Percentiles rank a stretch among this genome's conserved stretches.
phyloP scores from a whole-genome alignment of 2,329 filamentous ascomycete genomes.

The Neocucurbitaria cava region DNA sequence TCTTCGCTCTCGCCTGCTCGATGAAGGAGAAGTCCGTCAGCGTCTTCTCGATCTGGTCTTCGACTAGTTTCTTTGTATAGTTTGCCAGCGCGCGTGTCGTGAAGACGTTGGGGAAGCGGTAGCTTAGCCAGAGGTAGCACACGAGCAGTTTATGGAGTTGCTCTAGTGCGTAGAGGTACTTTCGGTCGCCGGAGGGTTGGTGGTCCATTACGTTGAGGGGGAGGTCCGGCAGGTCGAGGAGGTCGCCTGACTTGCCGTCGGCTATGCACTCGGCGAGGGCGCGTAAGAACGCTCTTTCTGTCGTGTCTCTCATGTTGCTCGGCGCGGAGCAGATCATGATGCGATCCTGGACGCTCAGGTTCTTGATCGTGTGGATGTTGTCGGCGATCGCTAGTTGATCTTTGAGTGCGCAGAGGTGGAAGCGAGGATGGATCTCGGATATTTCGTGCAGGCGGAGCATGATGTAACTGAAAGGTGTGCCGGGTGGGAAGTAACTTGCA shows the following conservation, averaged over 20 bases:
- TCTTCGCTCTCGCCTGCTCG: constrained; percentile 10
- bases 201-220: constrained; percentile 76
- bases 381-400: constrained; percentile 74
- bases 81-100: constrained; percentile 76
- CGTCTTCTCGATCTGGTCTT: constrained; percentile 73
- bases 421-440: constrained; percentile 67
- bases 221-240: constrained; percentile 75
- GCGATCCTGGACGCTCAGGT: constrained; percentile 74
- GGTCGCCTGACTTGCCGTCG: constrained; percentile 67
- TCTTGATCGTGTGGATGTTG: constrained; percentile 72
- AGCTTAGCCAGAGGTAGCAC: constrained; percentile 91
- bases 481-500: constrained; percentile 78
- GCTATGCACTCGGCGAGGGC: constrained; percentile 75
- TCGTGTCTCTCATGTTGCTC: constrained; percentile 60
- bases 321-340: constrained; percentile 79
- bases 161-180: constrained; percentile 75
- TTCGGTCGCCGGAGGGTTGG: constrained; percentile 51
- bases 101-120: constrained; percentile 84
- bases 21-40: constrained; percentile 64
- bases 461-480: constrained; percentile 84
- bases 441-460: constrained; percentile 77
- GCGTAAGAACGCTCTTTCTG: constrained; percentile 59
- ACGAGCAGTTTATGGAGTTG: constrained; percentile 81
- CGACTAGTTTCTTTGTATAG: constrained; percentile 78
- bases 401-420: constrained; percentile 71